Conservation (phyloP, 208 protist genomes). For the Hexamita inflata region DNA sequence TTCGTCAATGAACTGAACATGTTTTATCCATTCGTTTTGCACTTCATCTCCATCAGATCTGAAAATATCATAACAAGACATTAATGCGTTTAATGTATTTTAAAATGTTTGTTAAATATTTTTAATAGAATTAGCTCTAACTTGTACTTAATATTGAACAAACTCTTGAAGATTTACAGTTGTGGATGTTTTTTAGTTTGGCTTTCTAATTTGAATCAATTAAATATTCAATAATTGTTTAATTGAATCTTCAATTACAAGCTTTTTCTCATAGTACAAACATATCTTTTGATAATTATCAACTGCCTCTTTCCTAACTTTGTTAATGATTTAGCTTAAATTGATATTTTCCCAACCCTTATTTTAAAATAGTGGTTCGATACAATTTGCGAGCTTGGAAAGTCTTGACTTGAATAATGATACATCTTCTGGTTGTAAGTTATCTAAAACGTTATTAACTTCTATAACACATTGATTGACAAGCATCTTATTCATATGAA, state of each 20-base stretch:
- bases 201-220: too few species aligned
- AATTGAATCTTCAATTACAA: constrained; percentile 12
- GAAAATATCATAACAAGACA: too few species aligned
- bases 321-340: neutral
- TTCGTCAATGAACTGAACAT: too few species aligned
- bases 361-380: neutral
- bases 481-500: neutral
- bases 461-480: constrained; percentile 6
- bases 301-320: neutral
- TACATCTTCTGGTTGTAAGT: constrained; percentile 2
- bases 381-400: neutral
- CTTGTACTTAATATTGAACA: too few species aligned
- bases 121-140: too few species aligned
- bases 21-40: too few species aligned
- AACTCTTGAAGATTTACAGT: too few species aligned
- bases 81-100: too few species aligned
- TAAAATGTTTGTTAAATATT: too few species aligned
- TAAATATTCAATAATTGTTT: neutral
- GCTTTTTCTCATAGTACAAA: constrained; percentile 6
- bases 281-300: constrained; percentile 5
- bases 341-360: neutral
- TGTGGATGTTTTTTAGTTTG: too few species aligned
- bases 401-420: constrained; percentile 11
- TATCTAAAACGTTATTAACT: constrained; percentile 21
- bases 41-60: too few species aligned